Evolutionary conservation across 768 basidiomycete species (phyloP), one percentile per base, ranked within the genome.

Genomic region (Auricularia sp.): DNA sequence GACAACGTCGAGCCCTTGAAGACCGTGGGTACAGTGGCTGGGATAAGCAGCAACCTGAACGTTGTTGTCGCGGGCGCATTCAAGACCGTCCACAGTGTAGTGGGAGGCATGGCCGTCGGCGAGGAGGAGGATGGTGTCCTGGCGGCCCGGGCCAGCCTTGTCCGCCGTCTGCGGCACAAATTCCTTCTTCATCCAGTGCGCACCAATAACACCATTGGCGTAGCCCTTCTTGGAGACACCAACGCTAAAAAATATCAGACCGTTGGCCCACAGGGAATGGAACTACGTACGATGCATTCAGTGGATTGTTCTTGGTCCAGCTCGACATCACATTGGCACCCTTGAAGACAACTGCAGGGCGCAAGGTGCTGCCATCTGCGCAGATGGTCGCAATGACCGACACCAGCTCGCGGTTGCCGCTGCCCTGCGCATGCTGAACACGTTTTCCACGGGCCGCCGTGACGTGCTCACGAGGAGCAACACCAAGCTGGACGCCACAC

Each of bases 41-140:
- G 74, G 72, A 37, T 77, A 71, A 56, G 78, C 78, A 24, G 77
- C 34, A 56, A 79, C 66, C 39, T 76, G 69, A 54, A 79, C 77
- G 4, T 68, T 58, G 51, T 75, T 64, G 3, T 68, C 34, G 13
- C 67, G 64, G 1, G 74, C 73, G 65, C 69, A 77, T 5, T 67
- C 47, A 62, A 70, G 69, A 64, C 78, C 77, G n/a, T 39, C 21
- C 54, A 63, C 73, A 3, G 77, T 75, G 65, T 68, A 71, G 67
- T 79, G 77, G 1, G 74, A 75, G 36, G 74, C 75, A 65, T 79
- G 78, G 1, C 78, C 76, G 69, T 79, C 2, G 29, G 29, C 77
- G 3, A 79, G 67, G 34, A 79, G 77, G 2, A 79, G 69, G 10
- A 78, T 69, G 0, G 66, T 70, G n/a, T 72, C 59, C 5, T 66